Evolutionary conservation across 208 protist species (phyloP).

Genomic region (Acanthamoeba divionensis): DNA sequence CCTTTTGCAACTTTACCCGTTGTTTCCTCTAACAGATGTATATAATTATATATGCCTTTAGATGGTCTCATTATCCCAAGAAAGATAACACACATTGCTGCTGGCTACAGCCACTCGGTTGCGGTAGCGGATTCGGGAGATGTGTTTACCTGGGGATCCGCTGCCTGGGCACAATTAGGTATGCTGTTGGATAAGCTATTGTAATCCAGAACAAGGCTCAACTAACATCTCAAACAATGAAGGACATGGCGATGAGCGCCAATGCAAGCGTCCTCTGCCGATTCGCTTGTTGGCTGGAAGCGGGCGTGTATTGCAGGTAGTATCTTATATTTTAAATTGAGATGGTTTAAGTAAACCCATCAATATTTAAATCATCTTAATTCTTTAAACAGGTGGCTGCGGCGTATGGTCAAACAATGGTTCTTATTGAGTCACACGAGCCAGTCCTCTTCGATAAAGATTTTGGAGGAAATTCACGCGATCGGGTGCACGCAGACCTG

Average conservation of each 20-base stretch:
- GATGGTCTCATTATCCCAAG: too few relatives aligned
- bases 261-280: not conserved
- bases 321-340: not conserved
- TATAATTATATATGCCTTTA: too few relatives aligned
- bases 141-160: slow-evolving; percentile 18
- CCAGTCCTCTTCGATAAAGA: too few relatives aligned
- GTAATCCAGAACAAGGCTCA: not conserved
- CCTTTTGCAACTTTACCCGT: too few relatives aligned
- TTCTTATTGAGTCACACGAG: not conserved
- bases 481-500: not conserved
- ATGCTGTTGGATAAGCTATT: not conserved
- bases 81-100: slow-evolving; percentile 15
- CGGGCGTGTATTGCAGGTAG: not conserved
- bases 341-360: not conserved
- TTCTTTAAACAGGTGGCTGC: not conserved
- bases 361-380: too few relatives aligned
- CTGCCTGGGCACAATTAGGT: slow-evolving; percentile 11
- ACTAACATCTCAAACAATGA: not conserved
- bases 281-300: not conserved
- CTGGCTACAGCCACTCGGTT: slow-evolving; percentile 20
- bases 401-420: not conserved
- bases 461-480: not conserved
- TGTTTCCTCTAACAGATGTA: too few relatives aligned
- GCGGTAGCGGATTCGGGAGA: not conserved
- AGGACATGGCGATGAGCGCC: slow-evolving; percentile 6